Base-by-base conservation (phyloP, 148 eudicot genomes). In the Tetragonia tetragonoides region DNA sequence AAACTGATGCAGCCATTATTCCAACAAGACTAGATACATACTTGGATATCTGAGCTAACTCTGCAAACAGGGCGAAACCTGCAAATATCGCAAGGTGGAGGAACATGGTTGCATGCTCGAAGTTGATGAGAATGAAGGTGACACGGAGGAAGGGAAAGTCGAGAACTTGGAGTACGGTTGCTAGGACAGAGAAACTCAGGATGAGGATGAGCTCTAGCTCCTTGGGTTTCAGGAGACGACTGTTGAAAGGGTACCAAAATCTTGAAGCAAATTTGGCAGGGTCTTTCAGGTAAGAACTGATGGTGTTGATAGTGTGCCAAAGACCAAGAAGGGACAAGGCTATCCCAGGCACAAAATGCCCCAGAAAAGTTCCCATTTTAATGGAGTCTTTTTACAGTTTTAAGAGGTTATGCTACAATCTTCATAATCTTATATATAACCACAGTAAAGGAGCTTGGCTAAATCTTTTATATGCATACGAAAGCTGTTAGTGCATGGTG, bases 51-150 rank as follows among this genome's bases (percentile, higher is more conserved):
- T 81, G 78, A 68, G 47, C 67, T 20, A 83, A 34, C 82, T 89
- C 95, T 1, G 84, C 75, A 42, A 75, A 84, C 46, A 92, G 90
- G 66, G 93, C 76, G n/a, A 92, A 92, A 10, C 87, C 84, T 15
- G 93, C 76, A 54, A 86, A 94, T 70, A 94, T 81, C 15, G 86
- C 82, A n/a, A 94, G 89, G 77, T 87, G 95, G 77, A 94, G 85
- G 80, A 92, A 94, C 86, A 94, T 94, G 72, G 97, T 86, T 0
- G 95, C 89, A 72, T 94, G 98, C 86, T 92, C 98, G 21, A 90
- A 82, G 77, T 85, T 89, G 69, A 88, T 80, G 4, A 94, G 95
- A 65, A 87, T 83, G 74, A 88, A 83, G 38, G 85, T 10, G 23
- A 87, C 74, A 11, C 47, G 85, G 73, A 90, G 61, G 68, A 62